Base-by-base conservation (phyloP, 179 eudicot species). In the Vitellaria paradoxa region DNA sequence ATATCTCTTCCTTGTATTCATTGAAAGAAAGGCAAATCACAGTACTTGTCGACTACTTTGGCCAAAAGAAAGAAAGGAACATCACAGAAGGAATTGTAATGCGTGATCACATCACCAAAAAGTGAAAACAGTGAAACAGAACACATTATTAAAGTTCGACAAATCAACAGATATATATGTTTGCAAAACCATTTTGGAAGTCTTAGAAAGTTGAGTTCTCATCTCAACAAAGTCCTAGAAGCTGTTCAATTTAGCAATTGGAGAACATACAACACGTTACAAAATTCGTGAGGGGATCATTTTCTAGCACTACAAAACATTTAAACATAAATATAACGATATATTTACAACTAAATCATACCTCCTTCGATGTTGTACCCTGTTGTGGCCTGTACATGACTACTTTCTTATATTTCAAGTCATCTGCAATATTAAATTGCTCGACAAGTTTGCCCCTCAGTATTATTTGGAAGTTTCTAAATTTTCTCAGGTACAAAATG, bases 401-500 rank as follows among this genome's bases (percentile, higher is more conserved):
- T 74, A 82, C 80, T 81, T 88, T 76, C 47, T 74, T 80, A 78
- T 84, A 68, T 72, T 76, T 87, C 82, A 93, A 84, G 78, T 91
- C 97, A 81, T 87, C 88, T n/a, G 80, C 86, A 82, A 96, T 88
- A 80, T 80, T 76, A 62, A 77, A 84, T 77, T 96, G 99, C 87
- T 93, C 89, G 46, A 96, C 91, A 61, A 93, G 93, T 67, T 89
- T 93, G 42, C 99, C 99, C 80, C 99, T 85, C 85, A 96, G 79
- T 75, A 93, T 77, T 45, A 96, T 92, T 75, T 80, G 82, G 87
- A 96, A 96, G 82, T 93, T 93, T 76, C 86, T 76, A 57, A 96
- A 93, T 74, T 88, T 89, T 86, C 89, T 91, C 77, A 89, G 83
- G 86, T 96, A 96, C 83, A 96, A 83, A 78, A 96, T 83, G 23